Evolutionary conservation across 2,329 filamentous ascomycete species (phyloP).

Genomic region (Zasmidium citrigriseum): DNA sequence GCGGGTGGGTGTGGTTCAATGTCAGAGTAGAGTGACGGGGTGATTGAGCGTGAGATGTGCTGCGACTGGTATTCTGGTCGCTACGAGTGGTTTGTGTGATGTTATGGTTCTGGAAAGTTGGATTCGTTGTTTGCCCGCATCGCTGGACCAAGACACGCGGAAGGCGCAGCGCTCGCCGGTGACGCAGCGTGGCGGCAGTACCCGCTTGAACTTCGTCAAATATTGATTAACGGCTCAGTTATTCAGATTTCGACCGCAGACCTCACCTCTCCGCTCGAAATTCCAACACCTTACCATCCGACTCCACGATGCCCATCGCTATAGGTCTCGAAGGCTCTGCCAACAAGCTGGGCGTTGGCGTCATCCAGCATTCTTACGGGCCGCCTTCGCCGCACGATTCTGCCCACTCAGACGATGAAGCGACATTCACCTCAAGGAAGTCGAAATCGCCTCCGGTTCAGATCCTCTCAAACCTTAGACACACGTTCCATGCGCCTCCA

Average conservation of each 20-base stretch:
- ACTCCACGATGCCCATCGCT: conserved; percentile 53
- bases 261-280: not conserved
- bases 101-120: not conserved
- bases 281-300: not conserved
- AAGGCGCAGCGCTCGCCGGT: not conserved
- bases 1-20: not conserved
- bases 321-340: conserved; percentile 87
- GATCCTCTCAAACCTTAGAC: conserved; percentile 89
- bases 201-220: not conserved
- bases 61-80: conserved; percentile 1
- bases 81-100: not conserved
- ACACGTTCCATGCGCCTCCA: conserved; percentile 89
- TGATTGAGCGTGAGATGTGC: conserved; percentile 1
- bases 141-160: not conserved
- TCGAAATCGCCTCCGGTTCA: conserved; percentile 49
- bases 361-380: conserved; percentile 72
- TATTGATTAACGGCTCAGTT: not conserved
- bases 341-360: conserved; percentile 94
- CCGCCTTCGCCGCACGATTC: conserved; percentile 38
- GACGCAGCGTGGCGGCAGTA: not conserved
- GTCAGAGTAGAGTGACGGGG: conserved; percentile 5
- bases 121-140: not conserved
- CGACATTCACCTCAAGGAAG: conserved; percentile 13
- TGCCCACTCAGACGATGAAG: conserved; percentile 34
- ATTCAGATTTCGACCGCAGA: not conserved